Evolutionary conservation across 805 yeast species (phyloP), one percentile per base, ranked within the genome.

Genomic region (Candida piceae): DNA sequence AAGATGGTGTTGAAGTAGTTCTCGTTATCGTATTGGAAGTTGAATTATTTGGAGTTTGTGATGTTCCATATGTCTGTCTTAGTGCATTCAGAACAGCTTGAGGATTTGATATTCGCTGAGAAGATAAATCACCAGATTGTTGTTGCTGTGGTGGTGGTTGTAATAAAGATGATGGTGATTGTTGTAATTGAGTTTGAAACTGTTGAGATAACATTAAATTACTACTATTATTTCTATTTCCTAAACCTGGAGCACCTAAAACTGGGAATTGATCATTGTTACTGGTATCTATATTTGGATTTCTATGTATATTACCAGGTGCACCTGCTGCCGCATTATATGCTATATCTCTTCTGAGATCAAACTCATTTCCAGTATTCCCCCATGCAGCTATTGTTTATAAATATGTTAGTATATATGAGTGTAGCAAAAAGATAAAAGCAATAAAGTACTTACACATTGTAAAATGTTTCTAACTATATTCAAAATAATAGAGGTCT

Each of bases 211-310:
- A 19, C n/a, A 27, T 20, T 36, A 22, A 26, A 21, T 21, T 30
- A 38, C 16, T 31, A 30, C 15, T 29, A 7, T 30, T 29, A 16
- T 29, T 35, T 8, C 33, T 23, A 16, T 25, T 16, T 12, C 31
- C 18, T 20, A 34, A 11, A 10, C 34, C 23, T 11, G 41, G 24
- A 9, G 50, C 36, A 12, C 58, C 58, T 29, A 55, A 41, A 12
- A 53, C 55, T 11, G 61, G 62, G 32, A 52, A 55, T 24, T 55
- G 53, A 8, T 52, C 59, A 27, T 40, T 44, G 23, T 36, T 47
- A 12, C 31, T 36, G 7, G 43, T 16, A 17, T 28, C 42, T 18
- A 16, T 24, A 16, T 16, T 35, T 26, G 30, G 21, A 12, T 34
- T 22, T 31, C 41, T 40, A 20, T 33, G 34, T 20, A 45, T 13